Evolutionary conservation across 73 alveolate genomes (phyloP).

Genomic region (Tetrahymena malaccensis): DNA sequence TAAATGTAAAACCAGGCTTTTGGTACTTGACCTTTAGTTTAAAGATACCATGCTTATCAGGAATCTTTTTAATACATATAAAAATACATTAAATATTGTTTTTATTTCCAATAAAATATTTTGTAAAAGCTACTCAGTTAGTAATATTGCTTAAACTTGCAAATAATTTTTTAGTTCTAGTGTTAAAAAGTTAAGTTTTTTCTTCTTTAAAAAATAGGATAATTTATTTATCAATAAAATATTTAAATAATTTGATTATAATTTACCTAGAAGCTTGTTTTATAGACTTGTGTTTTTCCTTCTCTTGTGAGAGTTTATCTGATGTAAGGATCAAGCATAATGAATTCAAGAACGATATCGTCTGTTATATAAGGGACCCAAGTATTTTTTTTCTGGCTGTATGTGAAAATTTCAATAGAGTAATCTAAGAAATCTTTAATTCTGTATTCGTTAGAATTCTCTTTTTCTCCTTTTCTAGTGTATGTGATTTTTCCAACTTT

Average conservation of each 20-base stretch:
- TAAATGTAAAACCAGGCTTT: slow-evolving; percentile 38
- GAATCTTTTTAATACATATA: not conserved
- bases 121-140: not conserved
- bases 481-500: slow-evolving; percentile 20
- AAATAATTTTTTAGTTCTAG: too few relatives aligned
- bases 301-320: slow-evolving; percentile 13
- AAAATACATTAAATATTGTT: not conserved
- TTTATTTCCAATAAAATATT: not conserved
- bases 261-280: slow-evolving; percentile 11
- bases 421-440: slow-evolving; percentile 17
- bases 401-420: slow-evolving; percentile 18
- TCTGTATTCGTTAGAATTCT: slow-evolving; percentile 24
- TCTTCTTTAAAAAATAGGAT: too few relatives aligned
- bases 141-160: too few relatives aligned
- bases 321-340: slow-evolving; percentile 36
- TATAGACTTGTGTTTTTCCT: slow-evolving; percentile 16
- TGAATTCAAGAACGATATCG: slow-evolving; percentile 25
- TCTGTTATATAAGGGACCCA: slow-evolving; percentile 32
- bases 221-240: too few relatives aligned
- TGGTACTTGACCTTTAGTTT: slow-evolving; percentile 12
- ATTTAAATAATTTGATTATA: not conserved
- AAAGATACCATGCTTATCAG: slow-evolving; percentile 37
- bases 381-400: not conserved
- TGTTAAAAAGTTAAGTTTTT: too few relatives aligned
- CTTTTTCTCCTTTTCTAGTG: slow-evolving; percentile 15